Evolutionary conservation across 2,329 filamentous ascomycete genomes (phyloP).

Genomic region (Pseudogymnoascus sp.): DNA sequence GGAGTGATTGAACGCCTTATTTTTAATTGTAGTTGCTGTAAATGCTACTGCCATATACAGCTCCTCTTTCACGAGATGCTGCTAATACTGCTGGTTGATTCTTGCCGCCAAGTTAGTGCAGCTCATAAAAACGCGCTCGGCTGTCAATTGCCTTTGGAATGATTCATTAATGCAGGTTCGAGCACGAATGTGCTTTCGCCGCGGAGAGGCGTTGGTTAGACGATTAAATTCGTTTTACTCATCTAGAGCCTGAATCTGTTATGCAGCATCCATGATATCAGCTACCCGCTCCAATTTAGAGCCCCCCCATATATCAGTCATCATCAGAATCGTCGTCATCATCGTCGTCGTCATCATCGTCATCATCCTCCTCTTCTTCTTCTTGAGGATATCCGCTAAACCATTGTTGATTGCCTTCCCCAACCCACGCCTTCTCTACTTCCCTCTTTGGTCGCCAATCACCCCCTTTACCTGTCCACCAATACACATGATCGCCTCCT

Average conservation of each 20-base stretch:
- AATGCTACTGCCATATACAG: no score
- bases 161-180: no score
- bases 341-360: background rate
- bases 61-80: no score
- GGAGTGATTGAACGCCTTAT: no score
- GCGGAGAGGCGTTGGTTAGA: background rate
- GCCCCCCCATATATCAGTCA: background rate
- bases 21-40: no score
- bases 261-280: background rate
- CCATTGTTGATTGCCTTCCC: conserved; percentile 1
- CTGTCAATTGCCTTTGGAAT: no score
- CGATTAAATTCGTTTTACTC: background rate
- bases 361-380: background rate
- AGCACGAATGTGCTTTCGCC: background rate
- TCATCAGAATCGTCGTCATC: background rate
- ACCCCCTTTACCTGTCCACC: conserved; percentile 1
- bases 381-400: background rate
- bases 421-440: background rate
- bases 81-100: no score
- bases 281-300: background rate
- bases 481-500: background rate
- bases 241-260: background rate
- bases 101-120: no score
- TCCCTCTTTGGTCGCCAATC: background rate
- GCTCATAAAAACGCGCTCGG: no score